Base-by-base conservation (phyloP, 2,329 filamentous ascomycete genomes). In the Trichoderma hamatum region DNA sequence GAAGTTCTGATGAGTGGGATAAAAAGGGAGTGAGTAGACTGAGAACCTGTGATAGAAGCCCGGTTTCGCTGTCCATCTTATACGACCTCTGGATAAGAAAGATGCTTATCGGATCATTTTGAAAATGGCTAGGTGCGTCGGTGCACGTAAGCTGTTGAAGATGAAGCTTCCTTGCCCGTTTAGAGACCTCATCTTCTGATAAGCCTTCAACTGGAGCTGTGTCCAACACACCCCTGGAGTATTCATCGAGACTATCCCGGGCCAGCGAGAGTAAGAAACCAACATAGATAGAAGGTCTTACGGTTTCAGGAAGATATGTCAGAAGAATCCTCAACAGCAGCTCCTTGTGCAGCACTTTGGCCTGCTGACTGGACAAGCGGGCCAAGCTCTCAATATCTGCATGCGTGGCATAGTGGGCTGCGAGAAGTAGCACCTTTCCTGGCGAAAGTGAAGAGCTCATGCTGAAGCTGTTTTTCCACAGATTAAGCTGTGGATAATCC, bases 261-360 rank as follows among this genome's bases (percentile, higher is more conserved):
- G 82, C 83, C 70, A 94, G 80, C 64, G 88, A 84, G 73, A 85
- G 79, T 21, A 94, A 75, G 63, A 92, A 86, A 16, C 82, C 81
- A 21, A 87, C 81, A 76, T 94, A 94, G 56, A 82, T 77, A n/a
- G 79, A 80, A 5, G 92, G 88, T 5, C 86, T 86, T 5, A 88
- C 76, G 54, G 86, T 90, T 78, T 95, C 92, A 30, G 93, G 93
- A 1, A 96, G 84, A 76, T 90, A 92, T 24, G 90, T 92, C 56
- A 96, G 84, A 26, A 96, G 80, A 65, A 96, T 89, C 55, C 90
- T 89, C 69, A 96, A 83, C 28, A 92, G 77, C 16, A 93, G 81
- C 68, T 91, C 88, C 55, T 86, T 84, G 32, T 85, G 83, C 67
- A 96, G 82, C 46, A 89, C 84, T 67, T 85, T 81, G 65, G 80